phyloP scores from a whole-genome alignment of 192 early-diverging fungal genomes.

The Coemansia umbellata region DNA sequence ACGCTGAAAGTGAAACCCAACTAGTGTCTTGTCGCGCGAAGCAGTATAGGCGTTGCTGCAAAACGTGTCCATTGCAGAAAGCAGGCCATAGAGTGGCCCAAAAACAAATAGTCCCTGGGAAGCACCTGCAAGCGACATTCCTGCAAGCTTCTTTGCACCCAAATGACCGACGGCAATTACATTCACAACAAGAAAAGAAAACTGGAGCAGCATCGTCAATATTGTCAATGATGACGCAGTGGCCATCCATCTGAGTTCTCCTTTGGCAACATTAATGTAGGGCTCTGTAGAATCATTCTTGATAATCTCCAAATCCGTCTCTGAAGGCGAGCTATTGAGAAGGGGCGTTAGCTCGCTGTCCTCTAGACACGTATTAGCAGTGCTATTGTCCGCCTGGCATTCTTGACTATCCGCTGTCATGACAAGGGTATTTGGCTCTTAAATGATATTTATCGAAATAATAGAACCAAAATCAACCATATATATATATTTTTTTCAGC shows the following conservation, averaged over 20 bases:
- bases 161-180: constrained; percentile 58
- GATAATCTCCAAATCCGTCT: neutral
- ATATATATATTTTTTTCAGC: no score
- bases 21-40: constrained; percentile 10
- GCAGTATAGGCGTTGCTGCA: constrained; percentile 1
- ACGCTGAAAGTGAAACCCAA: constrained; percentile 7
- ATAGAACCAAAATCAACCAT: neutral
- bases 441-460: neutral
- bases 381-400: neutral
- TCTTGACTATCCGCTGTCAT: neutral
- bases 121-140: constrained; percentile 57
- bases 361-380: neutral
- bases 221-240: constrained; percentile 33
- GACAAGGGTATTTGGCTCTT: neutral
- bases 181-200: constrained; percentile 55
- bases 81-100: constrained; percentile 55
- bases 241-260: neutral
- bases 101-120: constrained; percentile 14
- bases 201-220: constrained; percentile 56
- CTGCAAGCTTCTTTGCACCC: constrained; percentile 52
- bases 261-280: neutral
- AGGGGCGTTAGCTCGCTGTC: neutral
- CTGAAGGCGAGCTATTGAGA: neutral
- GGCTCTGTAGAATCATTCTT: neutral
- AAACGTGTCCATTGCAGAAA: constrained; percentile 22